These are phyloP conservation scores for Metschnikowia similis DNA, from an alignment of 805 yeast genomes.

Conservation along the genomic window DNA sequence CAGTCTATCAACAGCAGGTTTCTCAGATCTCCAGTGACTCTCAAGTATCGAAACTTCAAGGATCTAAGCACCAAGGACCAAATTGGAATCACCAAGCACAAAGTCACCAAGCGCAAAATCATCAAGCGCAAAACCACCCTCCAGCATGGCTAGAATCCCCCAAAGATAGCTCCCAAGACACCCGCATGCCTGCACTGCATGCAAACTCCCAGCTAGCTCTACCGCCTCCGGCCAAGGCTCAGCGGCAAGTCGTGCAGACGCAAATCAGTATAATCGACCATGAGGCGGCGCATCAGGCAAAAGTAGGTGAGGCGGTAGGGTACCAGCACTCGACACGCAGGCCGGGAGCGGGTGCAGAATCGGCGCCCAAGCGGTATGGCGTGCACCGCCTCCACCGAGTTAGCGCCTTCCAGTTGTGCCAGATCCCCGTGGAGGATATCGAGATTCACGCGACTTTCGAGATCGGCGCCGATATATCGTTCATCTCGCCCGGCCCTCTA, in stretches of 20 bases:
- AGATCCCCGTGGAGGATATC: neutral
- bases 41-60: no score
- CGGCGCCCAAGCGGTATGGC: neutral
- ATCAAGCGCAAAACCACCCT: no score
- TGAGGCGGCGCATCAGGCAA: no score
- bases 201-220: no score
- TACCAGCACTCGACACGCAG: no score
- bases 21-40: neutral
- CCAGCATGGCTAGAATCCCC: neutral
- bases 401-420: neutral
- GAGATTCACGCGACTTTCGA: constrained; percentile 4
- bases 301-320: no score
- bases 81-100: no score
- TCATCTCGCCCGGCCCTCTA: constrained; percentile 7
- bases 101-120: no score
- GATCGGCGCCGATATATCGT: neutral
- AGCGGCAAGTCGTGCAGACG: neutral
- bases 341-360: no score
- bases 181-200: no score
- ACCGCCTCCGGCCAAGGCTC: neutral
- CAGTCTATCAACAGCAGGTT: constrained; percentile 3
- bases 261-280: neutral
- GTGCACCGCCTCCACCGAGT: neutral
- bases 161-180: no score
- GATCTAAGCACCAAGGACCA: no score